Evolutionary conservation across 2,329 filamentous ascomycete species (phyloP), one percentile per base, ranked within the genome.

Genomic region (Ophiostoma tasmaniense): DNA sequence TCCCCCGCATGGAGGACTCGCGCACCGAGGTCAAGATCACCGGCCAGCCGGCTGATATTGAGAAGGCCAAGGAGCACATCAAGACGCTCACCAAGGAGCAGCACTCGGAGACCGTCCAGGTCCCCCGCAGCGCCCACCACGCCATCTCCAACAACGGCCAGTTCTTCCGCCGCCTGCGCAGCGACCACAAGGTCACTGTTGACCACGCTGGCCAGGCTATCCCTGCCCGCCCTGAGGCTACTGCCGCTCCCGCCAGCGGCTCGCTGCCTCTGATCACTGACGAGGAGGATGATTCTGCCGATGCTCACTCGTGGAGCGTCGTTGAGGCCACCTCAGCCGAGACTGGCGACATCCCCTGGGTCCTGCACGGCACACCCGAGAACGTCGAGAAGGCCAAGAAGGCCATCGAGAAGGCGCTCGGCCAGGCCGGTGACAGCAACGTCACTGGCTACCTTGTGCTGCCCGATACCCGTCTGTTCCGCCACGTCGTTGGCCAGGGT

Each of bases 241-340:
- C 81, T 10, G 84, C 86, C 28, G 82, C 83, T 52, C 87, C 72
- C 87, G 22, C 85, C 62, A 89, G 86, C 72, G 87, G 86, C 37
- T 80, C 87, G 52, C 85, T 96, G 69, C 95, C 95, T n/a, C 80
- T 99, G 73, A 98, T 98, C 79, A 98, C 93, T 0, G 95, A 98
- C 76, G 91, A 95, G 67, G 85, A 86, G 0, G 86, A 88, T 17
- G 80, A 84, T 14, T 79, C 84, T 28, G 82, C 86, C 7, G 88
- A 90, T 72, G 86, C 83, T 28, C 89, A 96, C 81, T 92, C 90
- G 1, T 99, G 93, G 92, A 90, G 91, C 73, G 81, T 95, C 14
- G 85, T 96, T 71, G 88, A 92, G 76, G 80, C 80, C 66, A 76
- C 79, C 33, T 85, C 86, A 52, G 35, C 67, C 30, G 87, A 88